Conservation (phyloP, 192 early-diverging fungal genomes). For the Umbelopsis sp. region DNA sequence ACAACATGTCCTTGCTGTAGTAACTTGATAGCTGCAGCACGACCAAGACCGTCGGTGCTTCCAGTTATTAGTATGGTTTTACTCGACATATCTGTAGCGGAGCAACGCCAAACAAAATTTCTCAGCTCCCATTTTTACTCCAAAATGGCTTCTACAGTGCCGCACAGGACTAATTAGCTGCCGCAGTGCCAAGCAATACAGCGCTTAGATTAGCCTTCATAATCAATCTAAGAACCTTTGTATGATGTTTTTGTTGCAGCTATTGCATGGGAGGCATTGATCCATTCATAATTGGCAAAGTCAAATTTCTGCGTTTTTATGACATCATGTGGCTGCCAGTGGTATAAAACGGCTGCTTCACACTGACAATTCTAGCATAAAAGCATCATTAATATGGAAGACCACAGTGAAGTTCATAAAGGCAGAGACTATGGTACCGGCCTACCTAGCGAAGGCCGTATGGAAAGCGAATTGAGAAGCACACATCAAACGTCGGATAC, state of each 20-base stretch:
- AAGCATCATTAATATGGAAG: not conserved
- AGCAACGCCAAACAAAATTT: no score
- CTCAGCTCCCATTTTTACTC: not conserved
- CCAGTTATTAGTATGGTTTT: conserved; percentile 4
- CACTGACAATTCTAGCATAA: not conserved
- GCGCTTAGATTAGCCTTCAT: no score
- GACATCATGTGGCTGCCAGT: not conserved
- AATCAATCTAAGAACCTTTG: no score
- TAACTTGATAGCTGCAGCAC: not conserved
- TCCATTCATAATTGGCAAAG: not conserved
- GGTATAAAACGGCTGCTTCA: not conserved
- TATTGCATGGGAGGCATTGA: no score
- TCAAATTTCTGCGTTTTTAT: not conserved
- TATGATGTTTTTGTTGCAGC: no score
- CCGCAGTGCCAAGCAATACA: no score
- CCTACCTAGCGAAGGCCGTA: not conserved
- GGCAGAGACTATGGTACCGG: conserved; percentile 14
- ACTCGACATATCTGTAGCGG: not conserved
- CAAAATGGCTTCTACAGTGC: no score
- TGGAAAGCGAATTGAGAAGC: conserved; percentile 10
- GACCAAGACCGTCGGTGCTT: conserved; percentile 15
- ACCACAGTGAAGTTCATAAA: not conserved
- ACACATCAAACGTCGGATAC: not conserved
- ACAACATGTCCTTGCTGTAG: conserved; percentile 16
- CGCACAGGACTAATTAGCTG: no score